These are phyloP conservation scores for Salix dunnii DNA, from an alignment of 345 rosid species.

Conservation along the genomic window DNA sequence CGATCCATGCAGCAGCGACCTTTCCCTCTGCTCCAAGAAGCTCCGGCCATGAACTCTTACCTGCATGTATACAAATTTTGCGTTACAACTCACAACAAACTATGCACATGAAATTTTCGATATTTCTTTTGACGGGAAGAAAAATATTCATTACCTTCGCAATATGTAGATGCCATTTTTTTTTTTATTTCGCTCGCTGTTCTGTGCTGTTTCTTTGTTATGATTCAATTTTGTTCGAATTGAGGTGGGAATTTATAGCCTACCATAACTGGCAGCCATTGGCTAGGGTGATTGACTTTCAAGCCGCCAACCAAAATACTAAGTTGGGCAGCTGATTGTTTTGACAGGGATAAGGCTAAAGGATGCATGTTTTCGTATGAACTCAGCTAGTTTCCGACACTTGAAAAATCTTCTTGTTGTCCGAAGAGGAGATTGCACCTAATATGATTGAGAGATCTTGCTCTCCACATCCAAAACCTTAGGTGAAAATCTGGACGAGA, in stretches of 20 bases:
- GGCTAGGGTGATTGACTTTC: neutral
- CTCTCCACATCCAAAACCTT: no score
- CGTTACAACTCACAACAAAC: neutral
- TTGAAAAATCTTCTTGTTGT: no score
- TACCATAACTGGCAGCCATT: neutral
- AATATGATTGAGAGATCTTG: no score
- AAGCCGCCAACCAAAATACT: neutral
- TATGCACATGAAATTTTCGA: neutral
- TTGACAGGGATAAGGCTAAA: neutral
- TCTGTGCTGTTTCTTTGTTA: neutral
- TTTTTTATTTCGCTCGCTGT: no score
- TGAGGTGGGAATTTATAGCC: neutral
- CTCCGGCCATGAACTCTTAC: constrained; percentile 28
- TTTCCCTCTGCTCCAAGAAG: constrained; percentile 5
- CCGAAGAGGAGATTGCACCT: no score
- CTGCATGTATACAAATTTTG: constrained; percentile 2
- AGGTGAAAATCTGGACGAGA: no score
- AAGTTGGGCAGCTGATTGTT: neutral
- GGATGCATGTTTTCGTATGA: neutral
- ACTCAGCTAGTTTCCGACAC: no score
- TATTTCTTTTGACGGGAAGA: neutral
- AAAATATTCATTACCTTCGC: neutral
- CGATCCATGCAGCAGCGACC: neutral
- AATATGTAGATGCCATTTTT: neutral
- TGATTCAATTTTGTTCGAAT: neutral